phyloP scores from a whole-genome alignment of 768 basidiomycete genomes.

The Daedaleopsis sinensis region DNA sequence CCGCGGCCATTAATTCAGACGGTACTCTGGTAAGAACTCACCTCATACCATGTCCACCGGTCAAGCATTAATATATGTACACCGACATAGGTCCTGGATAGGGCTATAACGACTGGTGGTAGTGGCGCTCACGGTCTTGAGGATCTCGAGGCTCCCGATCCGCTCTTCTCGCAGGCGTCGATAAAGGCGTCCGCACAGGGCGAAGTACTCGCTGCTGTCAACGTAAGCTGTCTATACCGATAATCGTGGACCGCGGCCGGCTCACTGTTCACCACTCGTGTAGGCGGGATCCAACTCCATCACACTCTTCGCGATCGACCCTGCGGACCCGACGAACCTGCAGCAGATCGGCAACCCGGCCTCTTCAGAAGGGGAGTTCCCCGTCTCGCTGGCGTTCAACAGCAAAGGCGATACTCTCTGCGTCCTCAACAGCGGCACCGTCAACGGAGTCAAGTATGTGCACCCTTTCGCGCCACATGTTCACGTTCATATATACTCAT shows the following conservation, averaged over 20 bases:
- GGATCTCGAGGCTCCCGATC: constrained; percentile 22
- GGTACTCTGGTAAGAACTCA: constrained; percentile 40
- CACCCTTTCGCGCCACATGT: not conserved
- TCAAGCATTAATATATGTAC: too few species aligned
- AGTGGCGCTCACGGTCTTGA: constrained; percentile 23
- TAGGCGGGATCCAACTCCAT: constrained; percentile 32
- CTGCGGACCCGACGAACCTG: constrained; percentile 26
- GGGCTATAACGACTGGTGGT: constrained; percentile 23
- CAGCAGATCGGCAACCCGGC: constrained; percentile 26
- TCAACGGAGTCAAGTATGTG: constrained; percentile 45
- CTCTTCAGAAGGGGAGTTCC: constrained; percentile 31
- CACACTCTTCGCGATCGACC: constrained; percentile 29
- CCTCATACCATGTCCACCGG: not conserved
- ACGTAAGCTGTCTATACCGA: constrained; percentile 10
- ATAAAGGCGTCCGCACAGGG: constrained; percentile 26
- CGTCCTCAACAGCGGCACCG: constrained; percentile 44
- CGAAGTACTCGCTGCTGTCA: constrained; percentile 25
- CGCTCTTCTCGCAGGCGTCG: constrained; percentile 24
- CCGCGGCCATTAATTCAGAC: constrained; percentile 43
- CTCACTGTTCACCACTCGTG: not conserved
- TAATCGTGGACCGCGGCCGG: not conserved
- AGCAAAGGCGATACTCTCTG: constrained; percentile 15
- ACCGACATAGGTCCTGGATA: constrained; percentile 19
- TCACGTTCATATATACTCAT: not conserved
- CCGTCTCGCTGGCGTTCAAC: constrained; percentile 30